A percentile compares a stretch with the other conserved stretches of the same genome.
These are phyloP conservation scores for Candida vaughaniae DNA, from an alignment of 805 yeast species.

Conservation along the genomic window DNA sequence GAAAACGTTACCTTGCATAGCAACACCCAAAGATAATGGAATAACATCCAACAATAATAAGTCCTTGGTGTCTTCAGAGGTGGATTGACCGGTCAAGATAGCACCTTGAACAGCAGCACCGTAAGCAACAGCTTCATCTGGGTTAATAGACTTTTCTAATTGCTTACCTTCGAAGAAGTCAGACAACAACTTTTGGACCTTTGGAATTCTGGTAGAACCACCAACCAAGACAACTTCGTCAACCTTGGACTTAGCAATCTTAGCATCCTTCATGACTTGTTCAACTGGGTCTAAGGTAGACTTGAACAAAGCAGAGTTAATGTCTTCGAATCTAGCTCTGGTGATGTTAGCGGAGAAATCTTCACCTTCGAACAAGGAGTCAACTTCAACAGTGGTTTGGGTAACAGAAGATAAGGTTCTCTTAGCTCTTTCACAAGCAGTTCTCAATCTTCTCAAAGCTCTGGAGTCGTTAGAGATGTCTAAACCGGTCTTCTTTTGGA, in stretches of 20 bases:
- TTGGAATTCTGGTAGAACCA: conserved; percentile 54
- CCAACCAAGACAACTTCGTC: conserved; percentile 51
- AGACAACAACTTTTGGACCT: conserved; percentile 49
- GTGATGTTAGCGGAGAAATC: conserved; percentile 50
- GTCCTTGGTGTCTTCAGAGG: conserved; percentile 50
- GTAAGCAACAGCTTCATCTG: conserved; percentile 52
- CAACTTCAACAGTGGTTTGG: conserved; percentile 50
- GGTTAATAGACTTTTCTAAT: conserved; percentile 49
- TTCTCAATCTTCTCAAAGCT: conserved; percentile 52
- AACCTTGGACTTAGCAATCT: conserved; percentile 39
- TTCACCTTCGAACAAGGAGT: conserved; percentile 50
- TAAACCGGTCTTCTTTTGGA: conserved; percentile 47
- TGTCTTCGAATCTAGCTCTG: conserved; percentile 53
- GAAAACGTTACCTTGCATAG: conserved; percentile 51
- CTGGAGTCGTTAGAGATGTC: conserved; percentile 48
- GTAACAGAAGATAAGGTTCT: conserved; percentile 50
- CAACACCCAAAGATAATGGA: conserved; percentile 52
- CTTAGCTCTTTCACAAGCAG: conserved; percentile 54
- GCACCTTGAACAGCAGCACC: conserved; percentile 55
- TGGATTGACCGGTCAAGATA: conserved; percentile 49
- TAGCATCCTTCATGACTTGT: conserved; percentile 49
- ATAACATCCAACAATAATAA: conserved; percentile 50
- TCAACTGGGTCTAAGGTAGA: conserved; percentile 51
- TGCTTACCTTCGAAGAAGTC: conserved; percentile 52
- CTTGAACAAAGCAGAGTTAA: conserved; percentile 49